phyloP scores from a whole-genome alignment of 257 asterid genomes.

The Henckelia pumila region DNA sequence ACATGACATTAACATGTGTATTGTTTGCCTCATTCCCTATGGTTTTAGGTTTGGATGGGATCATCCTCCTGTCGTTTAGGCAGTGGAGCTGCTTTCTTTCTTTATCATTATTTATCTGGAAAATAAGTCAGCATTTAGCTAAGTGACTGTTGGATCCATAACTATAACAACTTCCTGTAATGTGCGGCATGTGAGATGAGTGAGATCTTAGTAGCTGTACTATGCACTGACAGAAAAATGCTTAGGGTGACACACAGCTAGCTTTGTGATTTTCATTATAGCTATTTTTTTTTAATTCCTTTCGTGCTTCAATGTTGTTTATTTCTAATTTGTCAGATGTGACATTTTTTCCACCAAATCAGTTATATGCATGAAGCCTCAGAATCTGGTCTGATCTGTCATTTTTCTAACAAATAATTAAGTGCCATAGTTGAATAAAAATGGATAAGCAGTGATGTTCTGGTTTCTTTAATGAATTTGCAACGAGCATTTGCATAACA shows the following conservation, averaged over 20 bases:
- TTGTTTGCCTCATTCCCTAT: background rate
- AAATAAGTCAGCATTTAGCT: conserved; percentile 3
- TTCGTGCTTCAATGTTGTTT: background rate
- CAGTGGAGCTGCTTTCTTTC: conserved; percentile 21
- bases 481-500: conserved; percentile 14
- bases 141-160: background rate
- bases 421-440: conserved; percentile 1
- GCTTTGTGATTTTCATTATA: conserved; percentile 2
- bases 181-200: background rate
- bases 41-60: conserved; percentile 13
- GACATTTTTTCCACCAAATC: background rate
- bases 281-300: background rate
- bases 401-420: background rate
- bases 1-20: background rate
- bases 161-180: background rate
- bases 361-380: conserved; percentile 1
- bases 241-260: background rate
- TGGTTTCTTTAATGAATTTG: conserved; percentile 1
- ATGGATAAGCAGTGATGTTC: conserved; percentile 14
- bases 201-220: conserved; percentile 18
- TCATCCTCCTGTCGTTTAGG: conserved; percentile 2
- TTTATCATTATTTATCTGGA: conserved; percentile 11
- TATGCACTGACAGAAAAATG: conserved; percentile 1
- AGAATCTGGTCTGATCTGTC: conserved; percentile 17
- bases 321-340: background rate